Evolutionary conservation across 306 rosid species (phyloP).

Genomic region (Aeschynomene evenia): DNA sequence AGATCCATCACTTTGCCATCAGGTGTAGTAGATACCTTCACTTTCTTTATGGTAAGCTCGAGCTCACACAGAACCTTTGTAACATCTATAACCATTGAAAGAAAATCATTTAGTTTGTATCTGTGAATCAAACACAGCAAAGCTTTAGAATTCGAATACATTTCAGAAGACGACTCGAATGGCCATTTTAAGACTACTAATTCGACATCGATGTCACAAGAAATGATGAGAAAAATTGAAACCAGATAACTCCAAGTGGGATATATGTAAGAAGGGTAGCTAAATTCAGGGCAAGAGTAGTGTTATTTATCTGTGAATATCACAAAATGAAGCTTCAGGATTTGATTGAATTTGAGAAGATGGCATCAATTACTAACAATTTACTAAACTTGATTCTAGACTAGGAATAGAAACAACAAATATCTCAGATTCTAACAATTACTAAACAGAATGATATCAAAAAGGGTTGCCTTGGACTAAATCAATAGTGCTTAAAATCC

Average conservation of each 20-base stretch:
- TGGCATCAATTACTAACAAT: background rate
- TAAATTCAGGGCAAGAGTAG: no score
- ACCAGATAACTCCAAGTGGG: no score
- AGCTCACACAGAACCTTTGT: constrained; percentile 81
- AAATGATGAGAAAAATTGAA: background rate
- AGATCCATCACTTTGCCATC: constrained; percentile 94
- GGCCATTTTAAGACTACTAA: background rate
- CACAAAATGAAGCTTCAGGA: background rate
- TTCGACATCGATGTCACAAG: no score
- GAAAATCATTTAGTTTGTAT: background rate
- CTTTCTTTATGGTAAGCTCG: constrained; percentile 80
- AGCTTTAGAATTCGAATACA: background rate
- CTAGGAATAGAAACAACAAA: background rate
- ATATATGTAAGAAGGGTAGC: no score
- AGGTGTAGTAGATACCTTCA: constrained; percentile 94
- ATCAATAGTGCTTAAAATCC: background rate
- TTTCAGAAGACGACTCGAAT: background rate
- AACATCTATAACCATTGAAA: constrained; percentile 61
- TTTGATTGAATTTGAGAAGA: background rate
- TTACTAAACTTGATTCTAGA: background rate
- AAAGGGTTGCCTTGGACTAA: background rate
- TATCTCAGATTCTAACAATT: background rate
- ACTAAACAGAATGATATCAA: background rate
- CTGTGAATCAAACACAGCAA: background rate
- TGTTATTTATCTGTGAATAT: no score